Base-by-base conservation (phyloP, 768 basidiomycete genomes). In the Lactarius sp. region DNA sequence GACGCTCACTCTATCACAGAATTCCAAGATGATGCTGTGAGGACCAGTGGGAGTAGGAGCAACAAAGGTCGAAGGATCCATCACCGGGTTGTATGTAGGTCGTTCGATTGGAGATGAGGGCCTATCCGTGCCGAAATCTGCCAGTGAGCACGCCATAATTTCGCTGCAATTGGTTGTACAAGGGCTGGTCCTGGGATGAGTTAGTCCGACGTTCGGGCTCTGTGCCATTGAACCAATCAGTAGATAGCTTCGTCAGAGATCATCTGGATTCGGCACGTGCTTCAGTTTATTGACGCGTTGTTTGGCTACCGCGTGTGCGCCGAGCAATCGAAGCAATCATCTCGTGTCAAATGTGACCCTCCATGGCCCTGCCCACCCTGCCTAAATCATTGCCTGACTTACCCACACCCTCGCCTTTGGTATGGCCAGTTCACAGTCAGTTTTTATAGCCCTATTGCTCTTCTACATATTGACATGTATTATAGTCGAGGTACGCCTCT, bases 401-500 rank as follows among this genome's bases (percentile, higher is more conserved):
- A 39, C 57, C 53, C 12, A 33, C 49, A 36, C 33, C 62, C 31
- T 34, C 62, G 22, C 52, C 68, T 18, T 61, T 68, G 16, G 75
- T 77, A 71, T 89, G 88, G 88, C 81, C 83, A 1, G 82, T 89
- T 1, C 90, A 92, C 69, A 79, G 89, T 85, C 66, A 62, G 79
- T 70, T 10, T 53, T 18, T 7, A 20, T 9, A 5, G 27, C 16
- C 18, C 39, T 47, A 12, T 16, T 18, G 1, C 34, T 20, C 16
- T 31, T 39, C 58, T 22, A 34, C 33, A 41, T 31, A 33, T 44
- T 59, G 41, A 62, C 37, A 6, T 18, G 36, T 37, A 44, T 7
- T 27, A 1, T 39, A 94, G 94, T 95, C 72, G 94, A 96, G 77
- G 92, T 92, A 10, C 85, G 92, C 55, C 78, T 95, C 34, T 79